A percentile compares a stretch with the other conserved stretches of the same genome.
Conservation (phyloP, 1,139 yeast genomes). For the Blastobotrys malaysiensis region DNA sequence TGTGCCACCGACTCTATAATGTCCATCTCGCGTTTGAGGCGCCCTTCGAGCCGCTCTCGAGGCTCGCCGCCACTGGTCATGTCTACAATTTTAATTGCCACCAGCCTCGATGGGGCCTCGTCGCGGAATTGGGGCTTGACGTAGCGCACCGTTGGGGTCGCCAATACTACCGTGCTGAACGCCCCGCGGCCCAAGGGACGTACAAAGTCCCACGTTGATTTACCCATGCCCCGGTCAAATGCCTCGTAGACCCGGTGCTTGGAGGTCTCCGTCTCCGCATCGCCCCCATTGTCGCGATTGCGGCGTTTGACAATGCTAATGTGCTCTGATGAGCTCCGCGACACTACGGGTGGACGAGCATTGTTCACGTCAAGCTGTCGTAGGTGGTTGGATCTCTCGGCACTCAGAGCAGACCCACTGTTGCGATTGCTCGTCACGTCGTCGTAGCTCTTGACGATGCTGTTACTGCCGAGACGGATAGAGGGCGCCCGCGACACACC, state of each 20-base stretch:
- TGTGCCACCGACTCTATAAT: slow-evolving; percentile 39
- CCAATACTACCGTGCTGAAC: slow-evolving; percentile 37
- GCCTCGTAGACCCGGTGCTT: slow-evolving; percentile 24
- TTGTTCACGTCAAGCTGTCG: background rate
- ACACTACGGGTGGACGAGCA: background rate
- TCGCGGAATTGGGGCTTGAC: slow-evolving; percentile 38
- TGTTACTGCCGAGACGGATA: background rate
- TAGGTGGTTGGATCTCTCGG: background rate
- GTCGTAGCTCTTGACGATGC: background rate
- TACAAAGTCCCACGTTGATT: slow-evolving; percentile 33
- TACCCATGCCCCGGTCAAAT: slow-evolving; percentile 21
- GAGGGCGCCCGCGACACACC: slow-evolving; percentile 1
- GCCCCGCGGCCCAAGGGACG: slow-evolving; percentile 37
- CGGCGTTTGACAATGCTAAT: background rate
- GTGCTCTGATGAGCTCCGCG: background rate
- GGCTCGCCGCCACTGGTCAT: slow-evolving; percentile 25
- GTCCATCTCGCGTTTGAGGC: slow-evolving; percentile 68
- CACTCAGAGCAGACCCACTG: background rate
- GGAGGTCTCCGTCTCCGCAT: background rate
- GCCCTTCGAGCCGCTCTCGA: slow-evolving; percentile 56
- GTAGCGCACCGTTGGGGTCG: slow-evolving; percentile 27
- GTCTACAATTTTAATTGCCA: slow-evolving; percentile 37
- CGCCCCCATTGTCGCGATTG: background rate
- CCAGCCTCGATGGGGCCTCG: slow-evolving; percentile 29
- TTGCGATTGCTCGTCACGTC: background rate